Conservation (phyloP, 306 rosid genomes). For the Quercus wislizeni region DNA sequence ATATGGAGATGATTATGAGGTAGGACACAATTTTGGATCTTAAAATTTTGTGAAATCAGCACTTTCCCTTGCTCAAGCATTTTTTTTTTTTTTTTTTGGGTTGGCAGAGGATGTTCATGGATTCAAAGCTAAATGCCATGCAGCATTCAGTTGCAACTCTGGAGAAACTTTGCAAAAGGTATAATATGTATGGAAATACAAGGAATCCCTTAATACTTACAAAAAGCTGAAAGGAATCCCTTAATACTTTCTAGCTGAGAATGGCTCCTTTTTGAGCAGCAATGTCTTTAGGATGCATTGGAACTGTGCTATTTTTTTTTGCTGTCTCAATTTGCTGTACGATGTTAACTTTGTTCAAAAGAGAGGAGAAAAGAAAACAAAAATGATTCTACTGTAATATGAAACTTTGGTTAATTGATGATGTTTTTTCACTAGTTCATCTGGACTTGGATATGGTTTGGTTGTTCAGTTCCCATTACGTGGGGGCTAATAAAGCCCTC, state of each 20-base stretch:
- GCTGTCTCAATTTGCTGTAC: constrained; percentile 19
- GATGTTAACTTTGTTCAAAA: background rate
- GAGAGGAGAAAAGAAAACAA: background rate
- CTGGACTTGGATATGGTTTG: background rate
- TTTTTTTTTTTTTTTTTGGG: background rate
- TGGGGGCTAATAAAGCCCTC: too few species aligned
- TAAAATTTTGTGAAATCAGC: background rate
- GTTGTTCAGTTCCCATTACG: too few species aligned
- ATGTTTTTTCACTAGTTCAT: background rate
- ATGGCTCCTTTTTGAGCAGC: background rate
- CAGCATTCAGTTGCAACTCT: constrained; percentile 83
- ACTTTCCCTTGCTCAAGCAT: constrained; percentile 1
- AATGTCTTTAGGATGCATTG: background rate
- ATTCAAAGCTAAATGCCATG: constrained; percentile 74
- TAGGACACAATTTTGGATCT: constrained; percentile 7
- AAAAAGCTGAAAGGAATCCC: too few species aligned
- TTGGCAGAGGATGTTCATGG: constrained; percentile 83
- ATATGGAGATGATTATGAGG: constrained; percentile 72
- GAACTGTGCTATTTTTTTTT: background rate
- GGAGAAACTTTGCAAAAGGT: constrained; percentile 73
- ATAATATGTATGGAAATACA: constrained; percentile 31
- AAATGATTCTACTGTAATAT: background rate
- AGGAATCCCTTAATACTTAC: constrained; percentile 45
- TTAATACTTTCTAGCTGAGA: constrained; percentile 12
- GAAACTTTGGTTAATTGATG: background rate